These are phyloP conservation scores for Paramecium pentaurelia DNA, from an alignment of 73 alveolate species.

Conservation along the genomic window DNA sequence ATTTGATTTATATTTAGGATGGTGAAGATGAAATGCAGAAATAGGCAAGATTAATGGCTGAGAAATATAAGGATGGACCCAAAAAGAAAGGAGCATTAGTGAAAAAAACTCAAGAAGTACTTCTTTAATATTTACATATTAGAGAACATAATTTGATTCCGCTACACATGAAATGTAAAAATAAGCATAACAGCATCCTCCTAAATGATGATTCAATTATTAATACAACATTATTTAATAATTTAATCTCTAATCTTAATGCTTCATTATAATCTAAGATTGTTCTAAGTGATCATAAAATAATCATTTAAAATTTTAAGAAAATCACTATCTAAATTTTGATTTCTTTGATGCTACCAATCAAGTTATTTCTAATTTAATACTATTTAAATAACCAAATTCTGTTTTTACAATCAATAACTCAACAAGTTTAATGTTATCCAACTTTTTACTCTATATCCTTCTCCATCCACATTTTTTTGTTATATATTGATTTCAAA, in stretches of 20 bases:
- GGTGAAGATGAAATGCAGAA: conserved; percentile 46
- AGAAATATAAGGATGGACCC: conserved; percentile 27
- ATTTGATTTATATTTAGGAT: not conserved
- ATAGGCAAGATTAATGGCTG: conserved; percentile 47
- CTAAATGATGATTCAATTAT: not conserved
- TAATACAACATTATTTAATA: not conserved
- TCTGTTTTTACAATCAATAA: not conserved
- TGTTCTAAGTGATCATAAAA: not conserved
- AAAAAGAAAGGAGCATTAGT: not conserved
- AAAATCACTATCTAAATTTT: not conserved
- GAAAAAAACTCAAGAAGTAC: not conserved
- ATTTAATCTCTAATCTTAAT: not conserved
- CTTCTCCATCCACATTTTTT: no score
- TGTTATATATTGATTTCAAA: no score
- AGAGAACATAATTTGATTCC: conserved; percentile 7
- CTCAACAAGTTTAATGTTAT: no score
- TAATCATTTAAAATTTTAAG: not conserved
- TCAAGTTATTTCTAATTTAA: not conserved
- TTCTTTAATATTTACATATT: not conserved
- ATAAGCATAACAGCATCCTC: not conserved
- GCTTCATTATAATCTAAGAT: not conserved
- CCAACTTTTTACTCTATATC: not conserved
- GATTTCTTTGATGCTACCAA: not conserved
- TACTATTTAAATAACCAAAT: not conserved
- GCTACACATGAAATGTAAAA: conserved; percentile 13